These are phyloP conservation scores for Mycena belliarum DNA, from an alignment of 768 basidiomycete genomes.

Conservation along the genomic window DNA sequence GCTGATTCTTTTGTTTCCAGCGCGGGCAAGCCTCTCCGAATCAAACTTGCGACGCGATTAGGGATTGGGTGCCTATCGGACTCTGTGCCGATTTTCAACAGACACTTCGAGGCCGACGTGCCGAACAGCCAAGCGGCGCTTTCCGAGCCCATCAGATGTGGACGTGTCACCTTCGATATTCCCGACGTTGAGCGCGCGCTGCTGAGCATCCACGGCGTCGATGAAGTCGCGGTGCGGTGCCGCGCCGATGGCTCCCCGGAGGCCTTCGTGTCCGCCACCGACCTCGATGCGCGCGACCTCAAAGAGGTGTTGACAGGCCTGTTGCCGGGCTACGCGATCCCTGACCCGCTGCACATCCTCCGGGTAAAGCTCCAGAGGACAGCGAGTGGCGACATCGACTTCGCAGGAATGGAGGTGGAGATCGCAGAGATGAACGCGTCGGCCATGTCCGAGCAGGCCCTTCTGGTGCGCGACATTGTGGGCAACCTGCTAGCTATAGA, in stretches of 20 bases:
- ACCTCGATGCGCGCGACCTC: slow-evolving; percentile 25
- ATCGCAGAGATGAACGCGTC: slow-evolving; percentile 23
- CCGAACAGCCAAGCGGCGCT: slow-evolving; percentile 35
- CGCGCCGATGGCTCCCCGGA: slow-evolving; percentile 35
- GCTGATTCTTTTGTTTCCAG: not conserved
- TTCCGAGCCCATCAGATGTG: slow-evolving; percentile 39
- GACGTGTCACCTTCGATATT: slow-evolving; percentile 31
- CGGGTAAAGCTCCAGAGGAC: slow-evolving; percentile 20
- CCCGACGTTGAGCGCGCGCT: slow-evolving; percentile 30
- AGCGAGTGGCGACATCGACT: slow-evolving; percentile 30
- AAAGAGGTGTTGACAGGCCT: slow-evolving; percentile 22
- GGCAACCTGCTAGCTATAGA: slow-evolving; percentile 33
- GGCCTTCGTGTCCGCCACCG: slow-evolving; percentile 36
- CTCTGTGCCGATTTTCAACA: slow-evolving; percentile 31
- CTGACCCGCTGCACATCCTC: slow-evolving; percentile 37
- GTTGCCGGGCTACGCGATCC: slow-evolving; percentile 43
- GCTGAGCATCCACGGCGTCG: slow-evolving; percentile 30
- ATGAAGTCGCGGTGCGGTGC: slow-evolving; percentile 35
- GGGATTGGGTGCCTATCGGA: slow-evolving; percentile 39
- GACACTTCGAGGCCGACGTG: slow-evolving; percentile 42
- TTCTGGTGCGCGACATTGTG: slow-evolving; percentile 37
- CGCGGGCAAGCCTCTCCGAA: slow-evolving; percentile 47
- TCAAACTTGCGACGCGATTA: slow-evolving; percentile 42
- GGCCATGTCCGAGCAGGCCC: slow-evolving; percentile 32
- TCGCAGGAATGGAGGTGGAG: slow-evolving; percentile 31